Evolutionary conservation across 2,329 filamentous ascomycete genomes (phyloP).

Genomic region (Verticillium zaregamsianum): DNA sequence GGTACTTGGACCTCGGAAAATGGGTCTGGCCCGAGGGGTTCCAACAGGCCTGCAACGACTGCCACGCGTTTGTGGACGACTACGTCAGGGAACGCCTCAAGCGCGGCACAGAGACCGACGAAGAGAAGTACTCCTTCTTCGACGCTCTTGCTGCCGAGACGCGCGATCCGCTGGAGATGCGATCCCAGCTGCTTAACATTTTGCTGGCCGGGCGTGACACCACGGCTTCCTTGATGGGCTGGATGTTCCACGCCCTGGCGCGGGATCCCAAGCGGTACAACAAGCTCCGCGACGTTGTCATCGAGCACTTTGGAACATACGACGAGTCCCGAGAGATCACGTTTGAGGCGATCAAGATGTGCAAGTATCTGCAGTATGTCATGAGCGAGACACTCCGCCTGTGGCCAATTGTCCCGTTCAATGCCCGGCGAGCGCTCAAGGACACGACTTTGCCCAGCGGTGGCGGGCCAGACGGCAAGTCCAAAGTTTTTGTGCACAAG

Average conservation of each 20-base stretch:
- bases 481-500: slow-evolving; percentile 22
- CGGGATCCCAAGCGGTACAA: slow-evolving; percentile 8
- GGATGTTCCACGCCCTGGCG: slow-evolving; percentile 15
- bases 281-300: slow-evolving; percentile 12
- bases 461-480: slow-evolving; percentile 27
- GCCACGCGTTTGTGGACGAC: slow-evolving; percentile 10
- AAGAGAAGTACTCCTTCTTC: slow-evolving; percentile 11
- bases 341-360: slow-evolving; percentile 15
- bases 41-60: not conserved
- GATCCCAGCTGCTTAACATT: not conserved
- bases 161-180: slow-evolving; percentile 4
- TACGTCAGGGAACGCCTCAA: slow-evolving; percentile 9
- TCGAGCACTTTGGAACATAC: slow-evolving; percentile 4
- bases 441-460: slow-evolving; percentile 29
- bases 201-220: slow-evolving; percentile 19
- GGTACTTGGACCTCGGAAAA: slow-evolving; percentile 6
- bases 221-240: slow-evolving; percentile 16
- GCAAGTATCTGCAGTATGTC: slow-evolving; percentile 18
- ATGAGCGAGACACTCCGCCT: slow-evolving; percentile 25
- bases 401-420: slow-evolving; percentile 28
- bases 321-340: slow-evolving; percentile 5
- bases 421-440: slow-evolving; percentile 21
- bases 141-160: slow-evolving; percentile 11
- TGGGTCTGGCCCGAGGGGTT: slow-evolving; percentile 8
- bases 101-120: not conserved